Base-by-base conservation (phyloP, 139 green algal genomes). In the Penium margaritaceum region DNA sequence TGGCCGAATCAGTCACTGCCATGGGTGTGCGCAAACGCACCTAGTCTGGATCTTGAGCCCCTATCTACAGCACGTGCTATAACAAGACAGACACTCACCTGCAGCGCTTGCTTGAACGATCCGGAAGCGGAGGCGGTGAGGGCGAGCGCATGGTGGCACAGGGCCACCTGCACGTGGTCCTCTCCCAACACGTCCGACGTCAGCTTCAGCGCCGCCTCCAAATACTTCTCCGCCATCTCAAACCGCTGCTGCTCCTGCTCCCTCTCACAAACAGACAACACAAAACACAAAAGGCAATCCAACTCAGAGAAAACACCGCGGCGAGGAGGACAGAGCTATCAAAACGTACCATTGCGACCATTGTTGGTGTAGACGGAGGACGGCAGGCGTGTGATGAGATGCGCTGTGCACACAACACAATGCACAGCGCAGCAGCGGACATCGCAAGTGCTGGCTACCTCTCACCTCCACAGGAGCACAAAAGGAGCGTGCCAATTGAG, bases 61-160 rank as follows among this genome's bases (percentile, higher is more conserved):
- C 12, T 17, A 2, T 12, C 5, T 2, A 41, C 2, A 5, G 21
- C 12, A 46, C 24, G 12, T 35, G 12, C 3, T 2, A 70, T 2
- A 9, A 15, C 30, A 58, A 36, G 2, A 33, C 21, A 12, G 12
- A 15, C 39, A 66, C 66, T 17, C 24, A 81, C 74, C 74, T 81
- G 75, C 21, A 83, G 32, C 3, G 63, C 51, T 17, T 85, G 81
- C 53, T 72, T 74, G 67, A 81, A 86, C 0, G 68, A 32, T 4
- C 78, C 79, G 64, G 83, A 85, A 3, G 67, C 37, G 29, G n/a
- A 65, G 57, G 78, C 78, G 3, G 79, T 79, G 24, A 86, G 58
- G 39, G 81, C 81, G 5, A 86, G 74, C 24, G 80, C 76, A 37
- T 85, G 80, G 63, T 81, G 74, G 67, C 63, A 77, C 0, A 84